Evolutionary conservation across 75 land plant genomes (phyloP).

Genomic region (Pinus tabuliformis): DNA sequence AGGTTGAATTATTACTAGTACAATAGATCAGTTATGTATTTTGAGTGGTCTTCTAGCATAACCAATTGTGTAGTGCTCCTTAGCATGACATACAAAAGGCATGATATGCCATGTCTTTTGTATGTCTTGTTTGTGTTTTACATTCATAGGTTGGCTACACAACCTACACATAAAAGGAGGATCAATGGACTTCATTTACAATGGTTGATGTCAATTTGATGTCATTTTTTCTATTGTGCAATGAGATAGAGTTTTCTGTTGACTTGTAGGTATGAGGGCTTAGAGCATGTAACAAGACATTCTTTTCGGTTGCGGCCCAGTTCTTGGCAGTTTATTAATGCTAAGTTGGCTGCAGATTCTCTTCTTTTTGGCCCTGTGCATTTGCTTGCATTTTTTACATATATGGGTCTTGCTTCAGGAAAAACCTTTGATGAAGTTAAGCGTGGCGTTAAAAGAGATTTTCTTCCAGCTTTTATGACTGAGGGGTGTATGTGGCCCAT

Average conservation of each 20-base stretch:
- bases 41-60: background rate
- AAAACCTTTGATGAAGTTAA: constrained; percentile 58
- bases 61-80: background rate
- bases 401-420: constrained; percentile 84
- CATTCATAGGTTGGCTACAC: background rate
- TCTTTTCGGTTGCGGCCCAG: constrained; percentile 49
- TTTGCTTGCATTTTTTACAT: constrained; percentile 81
- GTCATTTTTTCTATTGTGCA: background rate
- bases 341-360: constrained; percentile 77
- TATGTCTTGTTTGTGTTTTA: background rate
- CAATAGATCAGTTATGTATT: background rate
- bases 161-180: background rate
- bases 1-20: background rate
- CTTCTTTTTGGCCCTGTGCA: constrained; percentile 91
- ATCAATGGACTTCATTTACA: background rate
- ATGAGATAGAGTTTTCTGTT: background rate
- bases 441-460: constrained; percentile 83
- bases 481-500: constrained; percentile 80
- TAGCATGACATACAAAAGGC: background rate
- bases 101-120: background rate
- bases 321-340: constrained; percentile 59
- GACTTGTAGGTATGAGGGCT: constrained; percentile 74
- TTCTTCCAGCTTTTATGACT: constrained; percentile 80
- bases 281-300: constrained; percentile 66
- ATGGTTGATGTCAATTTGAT: background rate